Conservation (phyloP, 2,329 filamentous ascomycete species). For the Helotiales sp. region DNA sequence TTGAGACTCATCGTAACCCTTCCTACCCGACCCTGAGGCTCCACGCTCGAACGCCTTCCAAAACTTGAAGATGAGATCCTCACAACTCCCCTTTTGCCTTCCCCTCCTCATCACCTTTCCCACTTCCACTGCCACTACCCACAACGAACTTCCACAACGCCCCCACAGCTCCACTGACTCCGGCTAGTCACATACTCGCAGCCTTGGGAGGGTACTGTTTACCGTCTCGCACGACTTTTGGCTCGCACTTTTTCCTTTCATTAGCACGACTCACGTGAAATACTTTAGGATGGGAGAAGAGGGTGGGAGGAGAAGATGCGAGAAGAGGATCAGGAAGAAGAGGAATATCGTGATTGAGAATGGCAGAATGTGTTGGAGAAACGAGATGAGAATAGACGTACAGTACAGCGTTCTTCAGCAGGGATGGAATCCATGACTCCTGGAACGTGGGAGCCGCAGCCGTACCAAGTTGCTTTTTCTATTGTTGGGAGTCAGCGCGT, state of each 20-base stretch:
- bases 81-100: conserved; percentile 1
- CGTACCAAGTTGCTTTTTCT: conserved; percentile 55
- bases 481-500: conserved; percentile 1
- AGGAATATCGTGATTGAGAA: background rate
- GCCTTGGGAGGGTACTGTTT: conserved; percentile 55
- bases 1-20: too few species aligned
- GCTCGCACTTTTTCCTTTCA: conserved; percentile 40
- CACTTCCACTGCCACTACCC: conserved; percentile 3
- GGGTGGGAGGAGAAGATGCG: background rate
- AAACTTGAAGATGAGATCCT: background rate
- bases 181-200: conserved; percentile 25
- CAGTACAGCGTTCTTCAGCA: conserved; percentile 50
- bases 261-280: background rate
- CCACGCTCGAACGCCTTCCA: background rate
- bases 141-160: conserved; percentile 5
- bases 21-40: background rate
- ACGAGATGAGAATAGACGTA: conserved; percentile 39
- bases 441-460: conserved; percentile 51
- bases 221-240: conserved; percentile 49
- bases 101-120: background rate
- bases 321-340: background rate
- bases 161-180: background rate
- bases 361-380: background rate
- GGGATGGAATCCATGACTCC: conserved; percentile 53
- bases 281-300: background rate